Evolutionary conservation across 139 green algal genomes (phyloP).

Genomic region (Spirogloea muscicola): DNA sequence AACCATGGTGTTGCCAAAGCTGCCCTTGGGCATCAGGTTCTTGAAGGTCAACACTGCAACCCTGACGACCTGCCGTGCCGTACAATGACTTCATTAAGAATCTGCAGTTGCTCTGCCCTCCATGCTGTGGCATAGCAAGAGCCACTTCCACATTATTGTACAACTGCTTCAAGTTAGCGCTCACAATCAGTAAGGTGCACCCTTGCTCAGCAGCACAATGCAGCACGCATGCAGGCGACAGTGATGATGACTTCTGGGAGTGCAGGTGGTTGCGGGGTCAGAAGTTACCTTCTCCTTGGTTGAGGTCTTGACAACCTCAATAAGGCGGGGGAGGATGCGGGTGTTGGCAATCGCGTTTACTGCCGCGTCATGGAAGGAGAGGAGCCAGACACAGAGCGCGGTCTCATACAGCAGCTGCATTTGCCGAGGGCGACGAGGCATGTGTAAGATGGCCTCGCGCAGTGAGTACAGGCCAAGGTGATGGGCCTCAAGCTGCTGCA

Average conservation of each 20-base stretch:
- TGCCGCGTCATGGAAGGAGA: slow-evolving; percentile 73
- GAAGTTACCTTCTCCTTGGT: slow-evolving; percentile 81
- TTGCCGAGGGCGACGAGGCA: too few species aligned
- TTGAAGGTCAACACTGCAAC: slow-evolving; percentile 74
- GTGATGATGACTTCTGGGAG: not conserved
- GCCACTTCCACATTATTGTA: not conserved
- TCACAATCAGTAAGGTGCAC: not conserved
- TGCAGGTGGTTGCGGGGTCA: not conserved
- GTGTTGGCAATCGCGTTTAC: slow-evolving; percentile 57
- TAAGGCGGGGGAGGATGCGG: slow-evolving; percentile 67
- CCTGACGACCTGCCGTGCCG: slow-evolving; percentile 66
- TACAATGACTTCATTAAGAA: not conserved
- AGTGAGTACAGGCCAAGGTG: too few species aligned
- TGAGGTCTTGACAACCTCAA: slow-evolving; percentile 69
- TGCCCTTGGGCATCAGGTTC: slow-evolving; percentile 68
- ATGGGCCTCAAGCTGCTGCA: too few species aligned
- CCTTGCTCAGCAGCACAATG: not conserved
- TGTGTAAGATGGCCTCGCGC: too few species aligned
- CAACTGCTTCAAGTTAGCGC: not conserved
- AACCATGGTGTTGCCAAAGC: slow-evolving; percentile 34
- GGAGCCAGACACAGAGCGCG: slow-evolving; percentile 83
- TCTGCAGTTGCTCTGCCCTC: not conserved
- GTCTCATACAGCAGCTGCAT: slow-evolving; percentile 92
- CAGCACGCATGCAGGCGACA: too few species aligned
- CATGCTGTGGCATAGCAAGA: not conserved